A percentile compares a stretch with the other conserved stretches of the same genome.
phyloP scores from a whole-genome alignment of 306 rosid species.

The Arachis stenosperma region DNA sequence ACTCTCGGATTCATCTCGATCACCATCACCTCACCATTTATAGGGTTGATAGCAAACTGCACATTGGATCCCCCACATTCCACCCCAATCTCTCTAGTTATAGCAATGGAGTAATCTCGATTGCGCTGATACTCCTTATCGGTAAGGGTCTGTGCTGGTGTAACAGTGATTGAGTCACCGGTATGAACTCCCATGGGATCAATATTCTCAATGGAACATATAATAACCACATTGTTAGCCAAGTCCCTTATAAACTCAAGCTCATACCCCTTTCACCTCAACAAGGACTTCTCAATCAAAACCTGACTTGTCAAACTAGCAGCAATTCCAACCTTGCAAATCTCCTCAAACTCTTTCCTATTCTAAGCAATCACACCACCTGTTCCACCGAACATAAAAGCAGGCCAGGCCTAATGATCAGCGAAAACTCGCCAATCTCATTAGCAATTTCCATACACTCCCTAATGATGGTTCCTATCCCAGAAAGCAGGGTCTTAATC shows the following conservation, averaged over 20 bases:
- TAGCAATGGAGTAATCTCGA: constrained; percentile 76
- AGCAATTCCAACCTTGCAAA: constrained; percentile 84
- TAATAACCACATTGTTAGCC: constrained; percentile 94
- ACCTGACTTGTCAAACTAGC: constrained; percentile 88
- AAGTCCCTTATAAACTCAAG: constrained; percentile 98
- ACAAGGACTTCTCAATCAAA: constrained; percentile 84
- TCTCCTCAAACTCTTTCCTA: constrained; percentile 75
- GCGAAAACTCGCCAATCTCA: constrained; percentile 72
- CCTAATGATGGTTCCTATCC: constrained; percentile 60
- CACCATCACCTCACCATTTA: constrained; percentile 90
- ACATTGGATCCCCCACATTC: constrained; percentile 92
- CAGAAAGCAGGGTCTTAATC: constrained; percentile 83
- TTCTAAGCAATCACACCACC: constrained; percentile 98
- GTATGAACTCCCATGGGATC: constrained; percentile 99
- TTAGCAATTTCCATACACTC: constrained; percentile 64
- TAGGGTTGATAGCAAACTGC: constrained; percentile 90
- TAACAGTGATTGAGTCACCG: constrained; percentile 95
- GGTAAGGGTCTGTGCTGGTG: constrained; percentile 91
- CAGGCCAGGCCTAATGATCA: constrained; percentile 73
- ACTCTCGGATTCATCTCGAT: constrained; percentile 99
- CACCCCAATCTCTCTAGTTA: constrained; percentile 76
- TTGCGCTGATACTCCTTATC: constrained; percentile 95
- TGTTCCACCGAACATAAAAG: constrained; percentile 85
- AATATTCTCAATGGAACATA: constrained; percentile 96
- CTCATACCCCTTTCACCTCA: constrained; percentile 98